Base-by-base conservation (phyloP, 768 basidiomycete species). In the Tephrocybe sp. region DNA sequence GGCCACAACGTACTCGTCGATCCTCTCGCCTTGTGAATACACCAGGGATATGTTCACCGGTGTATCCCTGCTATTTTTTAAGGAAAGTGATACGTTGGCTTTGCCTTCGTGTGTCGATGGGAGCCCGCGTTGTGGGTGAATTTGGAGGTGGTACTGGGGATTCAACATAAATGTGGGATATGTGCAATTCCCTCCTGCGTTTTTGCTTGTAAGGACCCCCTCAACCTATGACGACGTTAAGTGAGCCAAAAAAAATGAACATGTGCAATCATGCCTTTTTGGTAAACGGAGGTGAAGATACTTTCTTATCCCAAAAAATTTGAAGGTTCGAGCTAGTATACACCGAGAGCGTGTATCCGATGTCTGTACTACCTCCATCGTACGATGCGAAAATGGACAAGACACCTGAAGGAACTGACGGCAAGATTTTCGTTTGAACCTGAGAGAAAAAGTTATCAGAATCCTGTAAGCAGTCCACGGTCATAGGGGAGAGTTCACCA, bases 81-180 rank as follows among this genome's bases (percentile, higher is more conserved):
- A 60, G 1, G 70, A 71, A 26, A 88, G 49, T 7, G 71, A 60
- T 8, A 80, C 61, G 8, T 63, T 64, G 6, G 74, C 69, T 57
- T 76, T 83, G 18, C 58, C 63, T 25, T 42, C 31, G 44, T 19
- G 35, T 16, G 40, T 44, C 6, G 43, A 30, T 44, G 46, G 25
- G n/a, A 38, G 39, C 38, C 56, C 45, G 32, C 56, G 61, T 1
- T 67, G 59, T 4, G 79, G 70, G 45, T 75, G 69, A 16, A 96
- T 68, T 6, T 68, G 75, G 12, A 98, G 71, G 47, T 78, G 76
- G 66, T 91, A 98, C 61, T 97, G 92, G 0, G 95, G 95, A 61
- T 98, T 98, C 41, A 80, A 66, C 84, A 96, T 88, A 66, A 88
- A 97, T 0, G 87, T 86, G 1, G 90, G 82, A 55, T 83, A 74